These are phyloP conservation scores for Sextonia rubra DNA, from an alignment of 164 flowering plant genomes.

Conservation along the genomic window DNA sequence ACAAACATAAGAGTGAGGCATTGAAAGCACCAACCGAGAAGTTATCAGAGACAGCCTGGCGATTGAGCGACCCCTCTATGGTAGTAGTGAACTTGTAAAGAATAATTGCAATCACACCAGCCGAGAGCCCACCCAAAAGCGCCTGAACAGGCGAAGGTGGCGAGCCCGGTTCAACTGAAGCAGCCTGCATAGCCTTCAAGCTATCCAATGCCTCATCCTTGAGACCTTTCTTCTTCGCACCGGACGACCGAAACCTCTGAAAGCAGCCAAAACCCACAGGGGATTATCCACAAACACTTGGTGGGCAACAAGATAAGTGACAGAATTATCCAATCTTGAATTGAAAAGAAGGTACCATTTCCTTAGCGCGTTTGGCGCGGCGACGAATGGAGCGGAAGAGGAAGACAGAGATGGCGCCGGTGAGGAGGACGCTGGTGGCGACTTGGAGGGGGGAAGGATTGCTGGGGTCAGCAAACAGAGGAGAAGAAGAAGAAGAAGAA, in stretches of 20 bases:
- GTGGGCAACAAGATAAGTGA: background rate
- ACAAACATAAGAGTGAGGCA: background rate
- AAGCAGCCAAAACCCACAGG: conserved; percentile 10
- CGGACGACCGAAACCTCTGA: conserved; percentile 74
- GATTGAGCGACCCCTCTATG: conserved; percentile 69
- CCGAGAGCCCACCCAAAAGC: conserved; percentile 70
- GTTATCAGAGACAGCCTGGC: conserved; percentile 72
- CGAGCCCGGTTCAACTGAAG: conserved; percentile 35
- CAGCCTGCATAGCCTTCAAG: conserved; percentile 60
- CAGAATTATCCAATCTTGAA: background rate
- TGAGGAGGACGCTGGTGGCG: conserved; percentile 88
- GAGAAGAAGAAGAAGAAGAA: conserved; percentile 18
- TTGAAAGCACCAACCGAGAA: conserved; percentile 54
- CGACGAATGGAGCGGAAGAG: conserved; percentile 90
- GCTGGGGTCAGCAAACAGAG: conserved; percentile 51
- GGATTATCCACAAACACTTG: background rate
- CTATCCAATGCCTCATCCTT: conserved; percentile 84
- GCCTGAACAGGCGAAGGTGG: conserved; percentile 79
- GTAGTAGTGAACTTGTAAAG: conserved; percentile 87
- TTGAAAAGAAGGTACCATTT: conserved; percentile 47
- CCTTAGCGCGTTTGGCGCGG: conserved; percentile 80
- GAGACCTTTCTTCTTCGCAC: conserved; percentile 45
- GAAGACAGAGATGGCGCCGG: conserved; percentile 82
- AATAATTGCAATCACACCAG: conserved; percentile 73
- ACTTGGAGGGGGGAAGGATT: conserved; percentile 73